phyloP scores from a whole-genome alignment of 75 land plant species.

The Pinus taeda region DNA sequence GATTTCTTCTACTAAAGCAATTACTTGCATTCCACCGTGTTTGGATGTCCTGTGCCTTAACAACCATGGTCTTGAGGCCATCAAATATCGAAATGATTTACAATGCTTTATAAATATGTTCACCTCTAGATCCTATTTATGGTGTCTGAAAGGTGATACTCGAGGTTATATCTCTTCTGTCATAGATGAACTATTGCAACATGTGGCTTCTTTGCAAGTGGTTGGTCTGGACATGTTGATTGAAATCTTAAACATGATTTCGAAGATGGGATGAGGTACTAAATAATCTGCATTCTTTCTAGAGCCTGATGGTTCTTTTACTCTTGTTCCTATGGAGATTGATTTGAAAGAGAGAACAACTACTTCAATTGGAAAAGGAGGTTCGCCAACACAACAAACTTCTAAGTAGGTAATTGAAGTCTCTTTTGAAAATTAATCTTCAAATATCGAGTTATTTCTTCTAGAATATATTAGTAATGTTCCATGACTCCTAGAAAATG shows the following conservation, averaged over 20 bases:
- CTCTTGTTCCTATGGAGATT: conserved; percentile 77
- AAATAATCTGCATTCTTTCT: conserved; percentile 1
- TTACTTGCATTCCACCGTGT: no score
- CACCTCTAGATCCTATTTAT: conserved; percentile 65
- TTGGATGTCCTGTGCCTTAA: no score
- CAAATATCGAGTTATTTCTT: conserved; percentile 51
- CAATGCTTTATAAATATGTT: conserved; percentile 84
- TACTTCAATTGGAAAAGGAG: conserved; percentile 12
- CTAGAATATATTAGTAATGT: conserved; percentile 70
- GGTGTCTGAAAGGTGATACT: conserved; percentile 39
- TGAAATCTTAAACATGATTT: conserved; percentile 64
- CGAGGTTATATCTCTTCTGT: no score
- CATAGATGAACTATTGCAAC: conserved; percentile 79
- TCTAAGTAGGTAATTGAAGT: conserved; percentile 34
- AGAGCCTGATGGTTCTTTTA: conserved; percentile 24
- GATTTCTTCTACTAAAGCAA: no score
- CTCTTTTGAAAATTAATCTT: conserved; percentile 24
- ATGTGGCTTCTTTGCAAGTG: conserved; percentile 69
- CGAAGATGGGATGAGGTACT: not conserved
- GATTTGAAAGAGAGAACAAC: conserved; percentile 14
- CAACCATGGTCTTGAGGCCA: no score
- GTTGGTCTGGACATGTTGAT: conserved; percentile 85
- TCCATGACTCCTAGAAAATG: conserved; percentile 31
- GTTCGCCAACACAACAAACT: conserved; percentile 17
- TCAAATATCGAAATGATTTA: conserved; percentile 67